Evolutionary conservation across 345 rosid species (phyloP).

Genomic region (Salix caprea): DNA sequence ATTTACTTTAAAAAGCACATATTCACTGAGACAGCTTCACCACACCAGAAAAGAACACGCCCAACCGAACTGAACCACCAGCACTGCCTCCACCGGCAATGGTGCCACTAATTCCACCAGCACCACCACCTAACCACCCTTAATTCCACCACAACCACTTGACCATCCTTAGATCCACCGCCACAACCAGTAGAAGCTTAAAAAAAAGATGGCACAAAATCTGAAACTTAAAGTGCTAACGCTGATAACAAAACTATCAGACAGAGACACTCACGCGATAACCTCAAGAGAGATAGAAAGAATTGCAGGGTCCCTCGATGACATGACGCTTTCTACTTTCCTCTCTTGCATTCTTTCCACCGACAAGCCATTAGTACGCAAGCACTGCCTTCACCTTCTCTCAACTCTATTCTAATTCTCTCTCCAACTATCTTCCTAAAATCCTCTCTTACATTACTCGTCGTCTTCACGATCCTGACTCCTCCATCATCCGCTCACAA

Average conservation of each 20-base stretch:
- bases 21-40: not conserved
- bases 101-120: conserved; percentile 22
- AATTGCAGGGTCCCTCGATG: conserved; percentile 54
- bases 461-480: conserved; percentile 79
- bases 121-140: conserved; percentile 28
- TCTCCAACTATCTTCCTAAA: conserved; percentile 61
- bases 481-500: conserved; percentile 58
- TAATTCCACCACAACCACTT: conserved; percentile 8
- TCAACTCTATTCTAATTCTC: conserved; percentile 46
- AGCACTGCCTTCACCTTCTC: conserved; percentile 65
- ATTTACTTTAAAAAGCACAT: conserved; percentile 2
- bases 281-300: conserved; percentile 73
- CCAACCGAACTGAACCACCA: not conserved
- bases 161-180: not conserved
- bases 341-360: conserved; percentile 66
- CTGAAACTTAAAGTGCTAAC: conserved; percentile 49
- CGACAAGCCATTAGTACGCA: conserved; percentile 68
- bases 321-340: conserved; percentile 52
- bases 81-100: conserved; percentile 16
- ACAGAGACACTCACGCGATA: conserved; percentile 71
- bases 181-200: not conserved
- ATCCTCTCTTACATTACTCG: conserved; percentile 58
- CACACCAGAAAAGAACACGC: not conserved
- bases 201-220: conserved; percentile 43
- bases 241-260: conserved; percentile 67